Evolutionary conservation across 2,329 filamentous ascomycete genomes (phyloP).

Genomic region (Thermothelomyces thermophilus): DNA sequence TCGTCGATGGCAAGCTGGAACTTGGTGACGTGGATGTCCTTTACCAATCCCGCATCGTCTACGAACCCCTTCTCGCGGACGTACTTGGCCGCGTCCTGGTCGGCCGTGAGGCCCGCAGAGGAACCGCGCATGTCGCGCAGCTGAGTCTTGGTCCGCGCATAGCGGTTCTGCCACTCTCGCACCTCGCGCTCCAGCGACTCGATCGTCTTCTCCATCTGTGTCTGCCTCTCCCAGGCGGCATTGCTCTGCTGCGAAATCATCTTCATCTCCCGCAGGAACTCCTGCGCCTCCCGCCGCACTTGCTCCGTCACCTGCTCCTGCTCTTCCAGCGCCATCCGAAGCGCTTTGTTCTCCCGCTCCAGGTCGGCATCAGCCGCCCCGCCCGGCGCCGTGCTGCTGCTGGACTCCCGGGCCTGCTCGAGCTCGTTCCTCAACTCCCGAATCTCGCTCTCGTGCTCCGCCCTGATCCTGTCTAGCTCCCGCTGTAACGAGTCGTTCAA

Average conservation of each 20-base stretch:
- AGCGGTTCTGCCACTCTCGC: slow-evolving; percentile 83
- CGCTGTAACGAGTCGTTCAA: slow-evolving; percentile 74
- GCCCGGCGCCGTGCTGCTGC: slow-evolving; percentile 11
- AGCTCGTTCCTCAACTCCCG: slow-evolving; percentile 59
- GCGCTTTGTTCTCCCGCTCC: slow-evolving; percentile 61
- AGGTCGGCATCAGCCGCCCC: slow-evolving; percentile 46
- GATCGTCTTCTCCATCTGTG: slow-evolving; percentile 68
- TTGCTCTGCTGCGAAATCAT: slow-evolving; percentile 73
- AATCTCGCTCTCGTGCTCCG: slow-evolving; percentile 59
- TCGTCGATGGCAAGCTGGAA: slow-evolving; percentile 95
- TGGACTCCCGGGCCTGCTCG: slow-evolving; percentile 34
- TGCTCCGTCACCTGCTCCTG: slow-evolving; percentile 82
- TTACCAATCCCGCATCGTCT: slow-evolving; percentile 69
- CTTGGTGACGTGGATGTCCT: slow-evolving; percentile 87
- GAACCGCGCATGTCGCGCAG: slow-evolving; percentile 73
- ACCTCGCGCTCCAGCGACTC: slow-evolving; percentile 74
- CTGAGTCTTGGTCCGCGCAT: slow-evolving; percentile 82
- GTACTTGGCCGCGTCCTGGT: slow-evolving; percentile 63
- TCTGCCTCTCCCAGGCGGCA: slow-evolving; percentile 73
- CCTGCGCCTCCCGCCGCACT: slow-evolving; percentile 74
- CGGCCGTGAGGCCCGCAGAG: slow-evolving; percentile 64
- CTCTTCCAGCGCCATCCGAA: slow-evolving; percentile 58
- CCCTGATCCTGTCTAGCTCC: slow-evolving; percentile 68
- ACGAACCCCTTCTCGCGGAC: slow-evolving; percentile 61
- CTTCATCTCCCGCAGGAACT: slow-evolving; percentile 85